Base-by-base conservation (phyloP, 2,329 filamentous ascomycete genomes). In the Colletotrichum theobromicola region DNA sequence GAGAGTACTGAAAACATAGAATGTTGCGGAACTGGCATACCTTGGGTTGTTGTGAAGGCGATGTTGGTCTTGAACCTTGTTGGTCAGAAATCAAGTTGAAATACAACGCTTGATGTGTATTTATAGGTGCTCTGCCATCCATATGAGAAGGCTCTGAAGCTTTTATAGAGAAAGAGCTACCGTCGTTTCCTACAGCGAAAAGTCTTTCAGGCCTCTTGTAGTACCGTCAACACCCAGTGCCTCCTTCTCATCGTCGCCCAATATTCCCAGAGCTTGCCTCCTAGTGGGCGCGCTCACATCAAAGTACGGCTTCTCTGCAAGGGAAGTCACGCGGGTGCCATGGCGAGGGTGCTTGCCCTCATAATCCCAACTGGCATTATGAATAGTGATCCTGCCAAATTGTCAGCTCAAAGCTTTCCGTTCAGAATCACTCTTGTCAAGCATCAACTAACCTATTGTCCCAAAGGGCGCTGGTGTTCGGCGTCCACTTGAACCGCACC, bases 301-400 rank as follows among this genome's bases (percentile, higher is more conserved):
- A 77, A 93, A 95, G 78, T 88, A 92, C 0, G 93, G 93, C 85
- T 92, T 92, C 84, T 95, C 94, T 0, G 92, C 93, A 66, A 95
- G 82, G 9, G 91, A 87, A 0, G 93, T 95, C 5, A 95, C 93
- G 32, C 94, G 87, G 0, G 93, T 95, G 4, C 93, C 93, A 80
- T 95, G 93, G 50, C 93, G 86, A 0, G 93, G 91, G 79, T 94
- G 87, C 24, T 85, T 87, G 2, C 92, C 92, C 37, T 90, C 92
- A 79, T 94, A 94, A 77, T 95, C 93, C 92, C 92, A 95, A 78
- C 90, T 92, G 0, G 93, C 93, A 76, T 94, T 94, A 77, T 95
- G 93, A 46, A 94, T 94, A 0, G 93, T 94, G 73, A 94, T 93
- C 50, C 91, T 91, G 2, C 4, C 16, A 46, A 26, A 37, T 4